Percentiles rank a stretch among this genome's conserved stretches.
Conservation (phyloP, 768 basidiomycete species). For the Thelephora aurantiotincta region DNA sequence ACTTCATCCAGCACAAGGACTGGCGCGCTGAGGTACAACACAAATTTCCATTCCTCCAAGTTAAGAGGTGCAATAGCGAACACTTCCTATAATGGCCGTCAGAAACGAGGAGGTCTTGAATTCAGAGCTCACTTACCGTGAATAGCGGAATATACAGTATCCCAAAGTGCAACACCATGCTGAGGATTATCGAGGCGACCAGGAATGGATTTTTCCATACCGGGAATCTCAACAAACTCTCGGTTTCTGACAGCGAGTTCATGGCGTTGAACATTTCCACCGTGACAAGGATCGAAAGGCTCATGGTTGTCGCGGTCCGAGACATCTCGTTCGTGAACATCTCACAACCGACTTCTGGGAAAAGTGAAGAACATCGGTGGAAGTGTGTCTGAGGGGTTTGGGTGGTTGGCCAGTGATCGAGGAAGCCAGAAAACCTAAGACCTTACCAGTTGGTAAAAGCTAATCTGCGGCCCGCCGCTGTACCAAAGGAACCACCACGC, state of each 20-base stretch:
- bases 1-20: slow-evolving; percentile 85
- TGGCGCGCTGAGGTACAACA: slow-evolving; percentile 75
- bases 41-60: slow-evolving; percentile 91
- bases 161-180: slow-evolving; percentile 87
- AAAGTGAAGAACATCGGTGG: slow-evolving; percentile 73
- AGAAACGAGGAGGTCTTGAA: slow-evolving; percentile 1
- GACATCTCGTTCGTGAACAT: slow-evolving; percentile 91
- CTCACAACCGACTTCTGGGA: slow-evolving; percentile 86
- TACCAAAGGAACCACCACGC: slow-evolving; percentile 99
- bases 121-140: slow-evolving; percentile 38
- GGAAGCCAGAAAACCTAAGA: slow-evolving; percentile 4
- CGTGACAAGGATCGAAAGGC: slow-evolving; percentile 88
- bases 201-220: slow-evolving; percentile 94
- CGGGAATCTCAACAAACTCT: slow-evolving; percentile 77
- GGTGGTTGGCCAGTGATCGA: neutral
- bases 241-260: slow-evolving; percentile 97
- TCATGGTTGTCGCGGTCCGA: slow-evolving; percentile 87
- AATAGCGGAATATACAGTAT: slow-evolving; percentile 98
- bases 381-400: slow-evolving; percentile 74
- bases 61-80: slow-evolving; percentile 93
- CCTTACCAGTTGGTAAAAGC: slow-evolving; percentile 84
- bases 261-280: slow-evolving; percentile 97
- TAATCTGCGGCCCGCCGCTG: slow-evolving; percentile 79
- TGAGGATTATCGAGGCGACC: slow-evolving; percentile 75
- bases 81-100: slow-evolving; percentile 36